Evolutionary conservation across 768 basidiomycete species (phyloP), one percentile per base, ranked within the genome.

Genomic region (Serendipita vermifera): DNA sequence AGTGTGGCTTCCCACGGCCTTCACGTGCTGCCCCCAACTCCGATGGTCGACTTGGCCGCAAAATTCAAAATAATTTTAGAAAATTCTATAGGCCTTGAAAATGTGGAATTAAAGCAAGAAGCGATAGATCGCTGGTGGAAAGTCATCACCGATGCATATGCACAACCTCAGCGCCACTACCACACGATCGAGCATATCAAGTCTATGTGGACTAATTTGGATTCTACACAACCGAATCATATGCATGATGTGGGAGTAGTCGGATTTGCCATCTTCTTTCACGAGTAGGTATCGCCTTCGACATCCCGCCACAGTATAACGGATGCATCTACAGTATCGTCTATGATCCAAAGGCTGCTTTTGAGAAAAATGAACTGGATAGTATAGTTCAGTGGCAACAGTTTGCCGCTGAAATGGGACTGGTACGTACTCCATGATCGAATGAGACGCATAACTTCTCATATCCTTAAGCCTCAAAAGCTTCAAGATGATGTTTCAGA

Each of bases 361-460:
- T n/a, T 22, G 46, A n/a, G 7, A 15, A 51, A 5, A 51, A 51
- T 51, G 46, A 51, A n/a, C 46, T 51, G n/a, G 22, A 51, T 4
- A 51, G 46, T 31, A 20, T 51, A 15, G n/a, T 24, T 24, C 5
- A n/a, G 17, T 51, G 46, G 46, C 7, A 20, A 29, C 9, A 20
- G 22, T 51, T 51, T 51, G 27, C 46, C 11, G 24, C n/a, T 7
- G 46, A 51, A 15, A 7, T 26, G 22, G 46, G 29, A 7, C 17
- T 51, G 26, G 46, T 51, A 51, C 9, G 46, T 7, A 26, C 24
- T 51, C 32, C 29, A 5, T 13, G 7, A 22, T 26, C 26, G 9
- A 5, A 51, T 11, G 40, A 43, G 46, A 20, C 11, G 29, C 22
- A 31, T 24, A 29, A 51, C 46, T 31, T 15, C n/a, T 31, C 24